These are phyloP conservation scores for Begonia masoniana DNA, from an alignment of 306 rosid genomes.

Conservation along the genomic window DNA sequence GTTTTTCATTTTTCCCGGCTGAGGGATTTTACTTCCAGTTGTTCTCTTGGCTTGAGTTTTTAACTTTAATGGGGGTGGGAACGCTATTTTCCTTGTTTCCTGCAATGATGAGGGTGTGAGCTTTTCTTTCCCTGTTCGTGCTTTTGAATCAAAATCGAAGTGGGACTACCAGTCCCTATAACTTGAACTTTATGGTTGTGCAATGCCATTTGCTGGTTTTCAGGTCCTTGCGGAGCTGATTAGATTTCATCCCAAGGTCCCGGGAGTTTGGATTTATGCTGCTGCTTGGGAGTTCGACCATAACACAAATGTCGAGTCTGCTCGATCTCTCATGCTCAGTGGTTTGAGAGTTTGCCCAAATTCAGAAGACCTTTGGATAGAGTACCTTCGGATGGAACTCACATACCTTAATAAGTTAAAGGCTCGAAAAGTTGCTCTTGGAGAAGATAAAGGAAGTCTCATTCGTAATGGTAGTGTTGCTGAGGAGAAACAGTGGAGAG, in stretches of 20 bases:
- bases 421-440: constrained; percentile 89
- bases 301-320: constrained; percentile 61
- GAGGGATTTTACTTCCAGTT: background rate
- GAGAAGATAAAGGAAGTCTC: constrained; percentile 67
- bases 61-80: no score
- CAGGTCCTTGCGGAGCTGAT: constrained; percentile 67
- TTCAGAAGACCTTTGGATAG: constrained; percentile 89
- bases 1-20: background rate
- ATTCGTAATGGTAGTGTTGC: constrained; percentile 22
- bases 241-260: constrained; percentile 83
- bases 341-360: constrained; percentile 70
- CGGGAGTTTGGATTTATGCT: constrained; percentile 86
- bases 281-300: constrained; percentile 98
- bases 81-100: no score
- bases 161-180: no score
- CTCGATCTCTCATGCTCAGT: constrained; percentile 80
- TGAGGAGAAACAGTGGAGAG: constrained; percentile 67
- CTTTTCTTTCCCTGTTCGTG: no score
- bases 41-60: background rate
- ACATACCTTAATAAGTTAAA: constrained; percentile 70
- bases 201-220: background rate
- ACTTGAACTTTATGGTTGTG: no score
- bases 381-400: constrained; percentile 92
- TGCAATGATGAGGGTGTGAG: no score
- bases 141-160: no score